Evolutionary conservation across 495 filamentous ascomycete genomes (phyloP), one percentile per base, ranked within the genome.

Genomic region (Neurospora sp.): DNA sequence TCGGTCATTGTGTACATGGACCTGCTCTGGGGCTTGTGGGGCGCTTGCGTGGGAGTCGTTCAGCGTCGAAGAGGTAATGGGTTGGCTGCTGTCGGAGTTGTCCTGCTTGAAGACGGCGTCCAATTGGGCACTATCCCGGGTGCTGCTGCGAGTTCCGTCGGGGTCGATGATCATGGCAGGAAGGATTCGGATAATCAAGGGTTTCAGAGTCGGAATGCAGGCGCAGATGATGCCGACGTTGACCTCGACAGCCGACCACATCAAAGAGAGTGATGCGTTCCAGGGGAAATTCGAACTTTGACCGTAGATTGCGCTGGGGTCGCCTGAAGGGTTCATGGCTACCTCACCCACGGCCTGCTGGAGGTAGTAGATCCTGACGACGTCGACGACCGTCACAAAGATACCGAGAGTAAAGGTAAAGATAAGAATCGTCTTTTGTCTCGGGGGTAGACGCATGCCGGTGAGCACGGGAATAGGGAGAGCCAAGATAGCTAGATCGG

Each of bases 181-280:
- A 31, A 95, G 80, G 69, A 96, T 87, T 11, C 88, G 88, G 60
- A 92, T 88, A 72, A 93, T 89, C 20, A 98, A 85, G 16, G 95
- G 95, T 78, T 97, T 98, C 75, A 97, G 83, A 23, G 92, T 95
- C 16, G 94, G 95, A 38, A 97, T 91, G 77, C 93, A 97, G 69
- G 90, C 94, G 74, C 93, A 96, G 54, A 95, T 91, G 72, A 97
- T 92, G 9, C 94, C 94, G 9, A 94, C 85, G 77, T 97, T 94
- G 80, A 97, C 93, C 80, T 97, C 94, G 74, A 98, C 88, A 10
- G 90, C 92, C 20, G 92, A 95, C 94, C 94, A 98, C 91, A 97
- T 94, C 79, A 96, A 92, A 0, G 93, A 92, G 2, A 93, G 80
- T 5, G 93, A 92, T 4, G 91, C 94, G 80, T 94, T 93, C 91